Evolutionary conservation across 768 basidiomycete species (phyloP).

Genomic region (Hericium coralloides): DNA sequence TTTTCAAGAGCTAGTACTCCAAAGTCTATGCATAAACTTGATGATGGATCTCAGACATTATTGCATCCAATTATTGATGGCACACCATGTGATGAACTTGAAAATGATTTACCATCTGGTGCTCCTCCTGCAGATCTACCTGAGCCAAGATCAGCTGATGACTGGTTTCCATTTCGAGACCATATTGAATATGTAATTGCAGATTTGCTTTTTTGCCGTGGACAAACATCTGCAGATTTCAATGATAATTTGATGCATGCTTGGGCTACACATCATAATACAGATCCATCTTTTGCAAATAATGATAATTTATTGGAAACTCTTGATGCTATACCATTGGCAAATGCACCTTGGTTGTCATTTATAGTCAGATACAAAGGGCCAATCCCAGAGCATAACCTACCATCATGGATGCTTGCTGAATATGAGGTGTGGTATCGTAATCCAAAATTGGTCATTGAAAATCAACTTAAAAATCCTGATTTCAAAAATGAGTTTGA

Average conservation of each 20-base stretch:
- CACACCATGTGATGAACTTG: not conserved
- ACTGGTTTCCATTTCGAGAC: not conserved
- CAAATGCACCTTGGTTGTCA: not conserved
- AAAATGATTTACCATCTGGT: not conserved
- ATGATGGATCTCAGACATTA: too few species aligned
- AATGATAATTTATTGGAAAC: not conserved
- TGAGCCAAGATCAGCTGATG: not conserved
- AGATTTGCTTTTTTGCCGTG: not conserved
- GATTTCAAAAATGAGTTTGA: slow-evolving; percentile 18
- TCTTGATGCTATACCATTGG: not conserved
- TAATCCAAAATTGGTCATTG: slow-evolving; percentile 11
- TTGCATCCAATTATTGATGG: too few species aligned
- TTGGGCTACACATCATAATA: not conserved
- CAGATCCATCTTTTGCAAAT: not conserved
- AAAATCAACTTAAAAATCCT: slow-evolving; percentile 17
- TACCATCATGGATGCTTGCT: slow-evolving; percentile 19
- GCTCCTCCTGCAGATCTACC: not conserved
- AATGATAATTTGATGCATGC: not conserved
- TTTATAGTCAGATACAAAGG: not conserved
- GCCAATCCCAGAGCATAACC: not conserved
- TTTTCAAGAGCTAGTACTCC: too few species aligned
- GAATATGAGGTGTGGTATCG: slow-evolving; percentile 19
- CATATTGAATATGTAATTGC: not conserved
- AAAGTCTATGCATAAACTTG: too few species aligned
- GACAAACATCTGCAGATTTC: not conserved